Conservation (phyloP, 164 flowering plant species). For the Macadamia integrifolia region DNA sequence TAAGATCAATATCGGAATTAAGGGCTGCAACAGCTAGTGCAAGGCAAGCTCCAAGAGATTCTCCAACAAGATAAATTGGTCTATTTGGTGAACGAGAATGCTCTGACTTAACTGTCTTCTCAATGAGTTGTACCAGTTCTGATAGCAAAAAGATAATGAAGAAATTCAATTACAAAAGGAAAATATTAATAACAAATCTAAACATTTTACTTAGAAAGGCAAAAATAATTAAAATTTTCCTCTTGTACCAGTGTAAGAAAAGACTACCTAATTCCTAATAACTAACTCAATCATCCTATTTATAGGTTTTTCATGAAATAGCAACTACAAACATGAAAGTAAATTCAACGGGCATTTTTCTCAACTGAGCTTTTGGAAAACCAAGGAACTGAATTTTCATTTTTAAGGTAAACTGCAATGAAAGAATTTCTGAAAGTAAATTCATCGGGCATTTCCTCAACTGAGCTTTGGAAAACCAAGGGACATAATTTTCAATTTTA, state of each 20-base stretch:
- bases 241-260: too few species aligned
- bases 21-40: slow-evolving; percentile 69
- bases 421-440: too few species aligned
- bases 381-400: too few species aligned
- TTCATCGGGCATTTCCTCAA: too few species aligned
- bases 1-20: slow-evolving; percentile 56
- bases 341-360: too few species aligned
- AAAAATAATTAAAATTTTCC: not conserved
- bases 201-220: too few species aligned
- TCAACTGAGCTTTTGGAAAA: too few species aligned
- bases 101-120: slow-evolving; percentile 45
- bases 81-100: slow-evolving; percentile 29
- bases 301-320: not conserved
- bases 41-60: slow-evolving; percentile 70
- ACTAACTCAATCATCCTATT: not conserved
- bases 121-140: slow-evolving; percentile 59
- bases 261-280: not conserved
- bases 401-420: too few species aligned
- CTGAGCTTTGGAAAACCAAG: too few species aligned
- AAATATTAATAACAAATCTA: not conserved
- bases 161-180: not conserved
- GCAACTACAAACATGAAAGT: too few species aligned
- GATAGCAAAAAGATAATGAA: slow-evolving; percentile 10
- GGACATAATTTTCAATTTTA: too few species aligned
- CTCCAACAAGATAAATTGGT: slow-evolving; percentile 76